A percentile compares a stretch with the other conserved stretches of the same genome.
These are phyloP conservation scores for Ophiocordyceps sinensis DNA, from an alignment of 2,329 filamentous ascomycete species.

Conservation along the genomic window DNA sequence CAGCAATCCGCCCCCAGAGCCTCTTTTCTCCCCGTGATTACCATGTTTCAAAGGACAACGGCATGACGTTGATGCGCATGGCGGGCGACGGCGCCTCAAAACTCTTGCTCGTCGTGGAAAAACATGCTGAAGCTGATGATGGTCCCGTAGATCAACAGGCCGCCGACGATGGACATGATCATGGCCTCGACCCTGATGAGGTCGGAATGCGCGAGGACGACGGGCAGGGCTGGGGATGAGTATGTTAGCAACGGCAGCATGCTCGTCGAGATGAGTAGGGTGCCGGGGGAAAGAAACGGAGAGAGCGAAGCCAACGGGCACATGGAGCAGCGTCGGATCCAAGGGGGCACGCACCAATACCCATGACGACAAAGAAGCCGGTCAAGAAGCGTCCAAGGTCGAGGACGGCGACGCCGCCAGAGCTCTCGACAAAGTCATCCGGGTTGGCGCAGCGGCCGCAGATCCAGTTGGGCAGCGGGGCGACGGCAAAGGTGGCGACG, in stretches of 20 bases:
- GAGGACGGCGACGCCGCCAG: constrained; percentile 70
- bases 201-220: constrained; percentile 73
- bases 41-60: too few relatives aligned
- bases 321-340: background rate
- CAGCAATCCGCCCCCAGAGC: too few relatives aligned
- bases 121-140: constrained; percentile 98
- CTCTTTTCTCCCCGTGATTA: too few relatives aligned
- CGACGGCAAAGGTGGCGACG: constrained; percentile 87
- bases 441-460: constrained; percentile 76
- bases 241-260: background rate
- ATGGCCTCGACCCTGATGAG: constrained; percentile 76
- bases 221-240: constrained; percentile 56
- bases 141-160: constrained; percentile 89
- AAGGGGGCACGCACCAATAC: constrained; percentile 57
- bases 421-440: constrained; percentile 87
- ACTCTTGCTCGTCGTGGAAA: constrained; percentile 95
- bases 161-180: constrained; percentile 88
- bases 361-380: constrained; percentile 93
- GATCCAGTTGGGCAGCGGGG: constrained; percentile 93
- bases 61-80: background rate
- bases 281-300: too few relatives aligned
- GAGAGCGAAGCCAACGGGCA: too few relatives aligned
- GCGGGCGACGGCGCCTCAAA: constrained; percentile 33
- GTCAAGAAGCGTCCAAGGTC: constrained; percentile 92
- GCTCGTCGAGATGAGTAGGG: background rate